phyloP scores from a whole-genome alignment of 306 rosid genomes.

The Neltuma alba region DNA sequence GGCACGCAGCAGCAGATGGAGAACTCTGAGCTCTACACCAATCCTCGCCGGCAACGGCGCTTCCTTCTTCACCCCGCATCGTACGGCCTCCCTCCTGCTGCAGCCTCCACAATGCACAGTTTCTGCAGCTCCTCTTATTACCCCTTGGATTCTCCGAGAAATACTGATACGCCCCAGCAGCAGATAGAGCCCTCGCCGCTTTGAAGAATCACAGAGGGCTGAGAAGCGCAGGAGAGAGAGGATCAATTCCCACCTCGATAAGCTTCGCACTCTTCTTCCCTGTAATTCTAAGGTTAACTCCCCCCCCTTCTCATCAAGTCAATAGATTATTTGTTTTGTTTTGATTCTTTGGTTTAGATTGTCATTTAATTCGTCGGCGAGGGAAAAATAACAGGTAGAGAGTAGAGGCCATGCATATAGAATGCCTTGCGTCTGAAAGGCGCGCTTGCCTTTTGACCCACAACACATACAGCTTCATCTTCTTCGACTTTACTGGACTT shows the following conservation, averaged over 20 bases:
- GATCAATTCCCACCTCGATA: constrained; percentile 87
- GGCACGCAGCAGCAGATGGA: constrained; percentile 51
- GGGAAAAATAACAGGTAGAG: not conserved
- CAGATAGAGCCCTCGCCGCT: constrained; percentile 85
- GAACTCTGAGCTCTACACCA: constrained; percentile 62
- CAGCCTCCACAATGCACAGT: constrained; percentile 45
- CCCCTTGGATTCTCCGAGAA: constrained; percentile 58
- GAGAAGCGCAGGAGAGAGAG: constrained; percentile 92
- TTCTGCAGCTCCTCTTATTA: constrained; percentile 69
- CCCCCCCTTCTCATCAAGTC: not conserved
- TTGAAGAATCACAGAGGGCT: constrained; percentile 90
- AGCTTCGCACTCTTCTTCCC: constrained; percentile 94
- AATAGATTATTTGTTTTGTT: too few relatives aligned
- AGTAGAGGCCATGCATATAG: not conserved
- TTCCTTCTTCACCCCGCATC: constrained; percentile 38
- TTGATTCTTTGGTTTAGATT: not conserved
- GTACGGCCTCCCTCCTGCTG: constrained; percentile 23
- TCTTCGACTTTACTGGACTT: not conserved
- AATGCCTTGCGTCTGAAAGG: constrained; percentile 32
- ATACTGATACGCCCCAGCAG: constrained; percentile 55
- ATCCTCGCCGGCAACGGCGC: constrained; percentile 47
- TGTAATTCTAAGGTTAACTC: constrained; percentile 91
- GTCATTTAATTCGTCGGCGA: not conserved
- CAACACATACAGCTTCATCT: constrained; percentile 1
- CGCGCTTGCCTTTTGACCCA: constrained; percentile 39